Evolutionary conservation across 805 yeast genomes (phyloP), one percentile per base, ranked within the genome.

Genomic region (Ogataea philodendri): DNA sequence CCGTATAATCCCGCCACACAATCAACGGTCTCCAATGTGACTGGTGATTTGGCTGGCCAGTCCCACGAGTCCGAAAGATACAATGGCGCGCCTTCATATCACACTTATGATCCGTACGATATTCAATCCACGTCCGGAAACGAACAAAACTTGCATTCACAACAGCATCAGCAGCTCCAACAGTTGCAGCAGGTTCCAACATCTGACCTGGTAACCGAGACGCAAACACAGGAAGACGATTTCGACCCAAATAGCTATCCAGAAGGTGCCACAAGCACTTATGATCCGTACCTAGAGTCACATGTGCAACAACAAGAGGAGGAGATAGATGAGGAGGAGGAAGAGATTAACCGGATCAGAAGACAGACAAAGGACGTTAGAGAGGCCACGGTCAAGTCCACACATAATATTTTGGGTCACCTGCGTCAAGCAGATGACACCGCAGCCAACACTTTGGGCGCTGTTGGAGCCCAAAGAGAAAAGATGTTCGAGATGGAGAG

Each of bases 401-500:
- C 97, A 0, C 74, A 94, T 54, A 87, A 87, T 51, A 88, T 95
- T 1, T 63, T 93, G 20, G 72, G 72, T 35, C 70, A 78, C 66
- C 82, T 86, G 3, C 72, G 75, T 39, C 81, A 81, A 38, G 88
- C 89, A 1, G 87, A 81, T 52, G 74, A 73, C 42, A 69, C 81
- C 5, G 90, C 87, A 22, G 67, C 80, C 44, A 89, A 90, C 56
- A 83, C 97, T 0, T 62, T 90, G 44, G 97, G 96, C 18, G 77
- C 86, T 77, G 70, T 93, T 31, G 98, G 98, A 16, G 76, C 89
- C n/a, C 97, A 93, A 60, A 79, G 93, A 39, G 96, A 88, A 56
- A 70, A 86, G 31, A 67, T 93, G 45, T 84, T 82, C 58, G 78
- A 76, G 52, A 79, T 89, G 14, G 96, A 93, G 56, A 76, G 76